Evolutionary conservation across 495 filamentous ascomycete genomes (phyloP).

Genomic region (Hypoxylon intermedium): DNA sequence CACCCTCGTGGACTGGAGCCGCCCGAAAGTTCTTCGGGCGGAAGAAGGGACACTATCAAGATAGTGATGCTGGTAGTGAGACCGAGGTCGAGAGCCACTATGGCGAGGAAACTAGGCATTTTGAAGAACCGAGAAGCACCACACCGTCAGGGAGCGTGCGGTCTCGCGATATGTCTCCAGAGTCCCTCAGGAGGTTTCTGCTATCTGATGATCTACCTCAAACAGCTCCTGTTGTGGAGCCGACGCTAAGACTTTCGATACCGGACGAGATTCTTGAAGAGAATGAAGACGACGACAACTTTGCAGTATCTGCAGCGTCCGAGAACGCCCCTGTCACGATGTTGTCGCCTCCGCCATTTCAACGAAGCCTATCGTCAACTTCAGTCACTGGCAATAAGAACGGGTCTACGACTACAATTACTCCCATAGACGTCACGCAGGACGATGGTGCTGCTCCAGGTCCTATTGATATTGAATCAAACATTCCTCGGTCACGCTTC

Average conservation of each 20-base stretch:
- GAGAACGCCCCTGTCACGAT: slow-evolving; percentile 51
- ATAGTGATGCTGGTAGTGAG: slow-evolving; percentile 30
- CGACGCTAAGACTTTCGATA: slow-evolving; percentile 41
- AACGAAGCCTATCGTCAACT: slow-evolving; percentile 45
- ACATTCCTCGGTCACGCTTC: slow-evolving; percentile 46
- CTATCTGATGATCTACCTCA: slow-evolving; percentile 46
- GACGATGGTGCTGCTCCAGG: slow-evolving; percentile 1
- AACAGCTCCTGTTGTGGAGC: slow-evolving; percentile 38
- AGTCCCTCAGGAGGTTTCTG: slow-evolving; percentile 54
- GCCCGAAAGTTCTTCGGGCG: slow-evolving; percentile 53
- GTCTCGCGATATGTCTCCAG: slow-evolving; percentile 57
- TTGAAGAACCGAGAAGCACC: slow-evolving; percentile 40
- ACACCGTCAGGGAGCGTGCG: slow-evolving; percentile 48
- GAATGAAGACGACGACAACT: slow-evolving; percentile 62
- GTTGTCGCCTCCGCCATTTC: slow-evolving; percentile 58
- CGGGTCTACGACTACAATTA: slow-evolving; percentile 14
- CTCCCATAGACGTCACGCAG: background rate
- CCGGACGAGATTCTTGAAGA: slow-evolving; percentile 63
- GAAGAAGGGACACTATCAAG: slow-evolving; percentile 30
- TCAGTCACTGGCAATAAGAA: slow-evolving; percentile 19
- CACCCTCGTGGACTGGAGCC: slow-evolving; percentile 51
- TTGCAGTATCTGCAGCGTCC: slow-evolving; percentile 56
- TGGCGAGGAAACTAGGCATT: slow-evolving; percentile 20
- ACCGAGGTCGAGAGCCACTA: slow-evolving; percentile 33
- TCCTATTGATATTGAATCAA: slow-evolving; percentile 1